phyloP scores from a whole-genome alignment of 257 asterid species.

The Petunia axillaris region DNA sequence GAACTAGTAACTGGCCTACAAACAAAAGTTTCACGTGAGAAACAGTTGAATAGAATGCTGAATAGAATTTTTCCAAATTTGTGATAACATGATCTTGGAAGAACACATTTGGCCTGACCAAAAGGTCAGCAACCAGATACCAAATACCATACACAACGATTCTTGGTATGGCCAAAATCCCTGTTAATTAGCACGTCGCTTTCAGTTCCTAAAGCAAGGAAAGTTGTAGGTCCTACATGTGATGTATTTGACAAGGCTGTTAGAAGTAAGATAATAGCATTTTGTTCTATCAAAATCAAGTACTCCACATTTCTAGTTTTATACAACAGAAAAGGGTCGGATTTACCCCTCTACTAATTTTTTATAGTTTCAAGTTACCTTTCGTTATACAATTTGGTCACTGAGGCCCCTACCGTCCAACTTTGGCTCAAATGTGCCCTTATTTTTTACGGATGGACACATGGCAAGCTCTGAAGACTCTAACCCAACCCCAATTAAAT shows the following conservation, averaged over 20 bases:
- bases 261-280: background rate
- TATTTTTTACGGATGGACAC: background rate
- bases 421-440: too few species aligned
- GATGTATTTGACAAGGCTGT: background rate
- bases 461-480: background rate
- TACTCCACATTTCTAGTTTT: background rate
- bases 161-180: background rate
- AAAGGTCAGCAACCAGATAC: background rate
- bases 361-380: too few species aligned
- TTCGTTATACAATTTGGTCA: too few species aligned
- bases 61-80: slow-evolving; percentile 2
- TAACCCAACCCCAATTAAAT: background rate
- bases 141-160: background rate
- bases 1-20: background rate
- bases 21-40: background rate
- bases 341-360: too few species aligned
- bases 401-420: too few species aligned
- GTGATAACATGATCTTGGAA: background rate
- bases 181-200: background rate
- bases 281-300: background rate
- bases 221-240: slow-evolving; percentile 1
- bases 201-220: background rate
- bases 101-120: background rate
- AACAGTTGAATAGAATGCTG: background rate
- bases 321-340: background rate